Conservation (phyloP, 768 basidiomycete genomes). For the Russula ochroleuca region DNA sequence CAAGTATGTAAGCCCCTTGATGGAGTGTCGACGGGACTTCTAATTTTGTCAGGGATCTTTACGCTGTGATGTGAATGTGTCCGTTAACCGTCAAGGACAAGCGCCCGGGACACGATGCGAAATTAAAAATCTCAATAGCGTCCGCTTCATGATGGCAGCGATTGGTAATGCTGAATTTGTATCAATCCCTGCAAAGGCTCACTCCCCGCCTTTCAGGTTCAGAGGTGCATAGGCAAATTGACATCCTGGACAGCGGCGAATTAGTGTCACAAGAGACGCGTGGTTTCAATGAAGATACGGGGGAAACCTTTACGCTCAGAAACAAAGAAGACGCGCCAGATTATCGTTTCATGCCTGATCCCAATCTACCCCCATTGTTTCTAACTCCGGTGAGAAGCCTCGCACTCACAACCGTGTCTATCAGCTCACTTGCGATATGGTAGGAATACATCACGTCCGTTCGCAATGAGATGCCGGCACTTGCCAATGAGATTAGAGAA, state of each 20-base stretch:
- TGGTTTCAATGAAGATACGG: conserved; percentile 78
- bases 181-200: background rate
- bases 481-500: conserved; percentile 59
- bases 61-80: conserved; percentile 93
- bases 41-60: conserved; percentile 69
- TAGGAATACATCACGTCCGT: conserved; percentile 62
- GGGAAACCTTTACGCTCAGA: conserved; percentile 76
- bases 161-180: conserved; percentile 50
- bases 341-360: conserved; percentile 97
- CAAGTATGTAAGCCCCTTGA: conserved; percentile 48
- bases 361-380: conserved; percentile 76
- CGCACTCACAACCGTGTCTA: background rate
- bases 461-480: conserved; percentile 58
- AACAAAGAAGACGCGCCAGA: conserved; percentile 94
- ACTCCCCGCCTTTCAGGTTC: conserved; percentile 46
- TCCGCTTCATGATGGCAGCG: conserved; percentile 78
- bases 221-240: conserved; percentile 78
- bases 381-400: conserved; percentile 45
- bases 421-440: background rate
- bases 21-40: background rate
- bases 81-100: conserved; percentile 64
- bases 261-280: conserved; percentile 80
- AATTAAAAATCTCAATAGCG: conserved; percentile 94
- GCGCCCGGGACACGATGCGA: conserved; percentile 83
- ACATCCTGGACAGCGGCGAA: conserved; percentile 42